These are phyloP conservation scores for Aegilops tauschii DNA, from an alignment of 176 grass and related monocot species.

Conservation along the genomic window DNA sequence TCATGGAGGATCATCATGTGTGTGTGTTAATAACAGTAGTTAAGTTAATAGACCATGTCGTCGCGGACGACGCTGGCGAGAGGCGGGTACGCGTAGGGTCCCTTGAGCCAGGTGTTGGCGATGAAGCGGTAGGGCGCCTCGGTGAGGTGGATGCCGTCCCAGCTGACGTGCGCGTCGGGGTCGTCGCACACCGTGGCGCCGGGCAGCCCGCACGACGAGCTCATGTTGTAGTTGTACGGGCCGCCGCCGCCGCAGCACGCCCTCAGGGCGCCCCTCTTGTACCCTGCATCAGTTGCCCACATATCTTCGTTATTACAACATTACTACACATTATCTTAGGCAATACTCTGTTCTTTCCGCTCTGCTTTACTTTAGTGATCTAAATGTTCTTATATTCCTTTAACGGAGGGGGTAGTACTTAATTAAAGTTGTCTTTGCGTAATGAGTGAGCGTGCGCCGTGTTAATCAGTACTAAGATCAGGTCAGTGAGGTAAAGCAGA, in stretches of 20 bases:
- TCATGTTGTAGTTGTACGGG: constrained; percentile 75
- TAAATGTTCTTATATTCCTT: no score
- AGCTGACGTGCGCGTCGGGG: constrained; percentile 66
- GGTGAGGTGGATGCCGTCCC: constrained; percentile 89
- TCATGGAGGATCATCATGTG: background rate
- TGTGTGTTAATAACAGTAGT: background rate
- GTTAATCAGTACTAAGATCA: background rate
- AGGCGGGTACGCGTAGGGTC: constrained; percentile 69
- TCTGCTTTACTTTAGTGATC: no score
- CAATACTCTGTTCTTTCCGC: background rate
- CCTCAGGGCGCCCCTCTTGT: constrained; percentile 46
- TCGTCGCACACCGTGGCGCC: constrained; percentile 49
- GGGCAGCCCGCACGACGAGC: constrained; percentile 48
- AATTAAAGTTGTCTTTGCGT: no score
- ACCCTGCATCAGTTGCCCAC: constrained; percentile 39
- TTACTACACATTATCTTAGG: background rate
- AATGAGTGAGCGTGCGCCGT: background rate
- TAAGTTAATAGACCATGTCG: constrained; percentile 45
- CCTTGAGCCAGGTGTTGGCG: constrained; percentile 71
- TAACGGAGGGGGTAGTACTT: no score
- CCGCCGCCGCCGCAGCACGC: constrained; percentile 79
- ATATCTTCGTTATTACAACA: background rate
- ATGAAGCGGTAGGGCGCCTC: constrained; percentile 78
- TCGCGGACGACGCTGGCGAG: constrained; percentile 36
- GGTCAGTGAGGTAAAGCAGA: background rate